A percentile compares a stretch with the other conserved stretches of the same genome.
Evolutionary conservation across 306 rosid species (phyloP).

Genomic region (Vicia villosa): DNA sequence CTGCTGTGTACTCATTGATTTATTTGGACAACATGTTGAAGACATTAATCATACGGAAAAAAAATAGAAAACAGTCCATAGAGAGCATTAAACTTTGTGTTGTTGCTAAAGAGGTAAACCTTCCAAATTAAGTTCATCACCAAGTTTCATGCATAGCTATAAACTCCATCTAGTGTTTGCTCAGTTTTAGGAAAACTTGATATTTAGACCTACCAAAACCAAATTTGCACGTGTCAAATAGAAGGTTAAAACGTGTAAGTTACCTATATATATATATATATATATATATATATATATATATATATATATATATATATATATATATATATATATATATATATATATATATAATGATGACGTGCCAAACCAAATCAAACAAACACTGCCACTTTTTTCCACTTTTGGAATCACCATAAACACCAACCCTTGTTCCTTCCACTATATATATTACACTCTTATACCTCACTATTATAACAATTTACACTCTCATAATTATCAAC

Average conservation of each 20-base stretch:
- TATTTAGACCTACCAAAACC: not conserved
- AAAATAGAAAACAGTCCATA: no score
- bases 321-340: no score
- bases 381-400: not conserved
- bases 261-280: not conserved
- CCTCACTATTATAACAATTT: no score
- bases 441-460: not conserved
- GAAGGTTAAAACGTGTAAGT: not conserved
- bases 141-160: not conserved
- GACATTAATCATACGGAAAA: no score
- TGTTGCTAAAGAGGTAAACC: not conserved
- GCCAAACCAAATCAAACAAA: constrained; percentile 26
- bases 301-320: no score
- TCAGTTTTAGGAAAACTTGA: not conserved
- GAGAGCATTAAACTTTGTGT: not conserved
- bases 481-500: no score
- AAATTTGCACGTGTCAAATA: constrained; percentile 26
- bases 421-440: not conserved
- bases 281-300: no score
- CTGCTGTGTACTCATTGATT: no score
- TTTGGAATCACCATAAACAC: constrained; percentile 14
- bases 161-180: not conserved
- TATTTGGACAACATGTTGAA: no score
- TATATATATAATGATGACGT: no score
- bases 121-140: not conserved